Evolutionary conservation across 1,284 basidiomycete species (phyloP), one percentile per base, ranked within the genome.

Genomic region (Kalmanozyma brasiliensis): DNA sequence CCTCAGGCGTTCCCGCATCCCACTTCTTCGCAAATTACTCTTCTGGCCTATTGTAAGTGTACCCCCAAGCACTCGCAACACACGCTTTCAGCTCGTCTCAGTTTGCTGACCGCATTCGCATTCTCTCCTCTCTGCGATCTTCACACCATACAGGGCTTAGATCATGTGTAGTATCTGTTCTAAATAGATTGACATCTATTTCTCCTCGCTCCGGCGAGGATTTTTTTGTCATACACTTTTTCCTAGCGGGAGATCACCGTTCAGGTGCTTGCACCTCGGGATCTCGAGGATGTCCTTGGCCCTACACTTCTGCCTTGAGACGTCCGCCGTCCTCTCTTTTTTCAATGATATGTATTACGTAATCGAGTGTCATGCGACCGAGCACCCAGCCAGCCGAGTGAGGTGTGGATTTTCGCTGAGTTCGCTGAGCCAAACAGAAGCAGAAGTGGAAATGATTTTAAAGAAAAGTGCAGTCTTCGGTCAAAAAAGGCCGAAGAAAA

Each of bases 81-180:
- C n/a, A n/a, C 17, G 19, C 32, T 8, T 36, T 37, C 8, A 20
- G 16, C 9, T 7, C 29, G 36, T 4, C 22, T 29, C 40, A 17
- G 40, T 40, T 40, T 44, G 48, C 52, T 68, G 29, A 68, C 65
- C 22, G 47, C 34, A 35, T 43, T 20, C 29, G 38, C 52, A 24
- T 49, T 32, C 37, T 14, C 37, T 26, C 19, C 33, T 30, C 30
- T 52, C 30, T 16, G 13, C 47, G 30, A 19, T 29, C 55, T 33
- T 29, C 29, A 17, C 49, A 24, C 26, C 53, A 46, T 44, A 70
- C 67, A 70, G 67, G 71, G 71, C 71, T 73, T 67, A 65, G 71
- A 74, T 74, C 71, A 74, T 67, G 71, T 74, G 71, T 74, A 74
- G 71, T 74, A 74, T 74, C 71, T 74, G 71, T 74, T 74, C 71